Evolutionary conservation across 169 alveolate species (phyloP).

Genomic region (Cyclospora cayetanensis): DNA sequence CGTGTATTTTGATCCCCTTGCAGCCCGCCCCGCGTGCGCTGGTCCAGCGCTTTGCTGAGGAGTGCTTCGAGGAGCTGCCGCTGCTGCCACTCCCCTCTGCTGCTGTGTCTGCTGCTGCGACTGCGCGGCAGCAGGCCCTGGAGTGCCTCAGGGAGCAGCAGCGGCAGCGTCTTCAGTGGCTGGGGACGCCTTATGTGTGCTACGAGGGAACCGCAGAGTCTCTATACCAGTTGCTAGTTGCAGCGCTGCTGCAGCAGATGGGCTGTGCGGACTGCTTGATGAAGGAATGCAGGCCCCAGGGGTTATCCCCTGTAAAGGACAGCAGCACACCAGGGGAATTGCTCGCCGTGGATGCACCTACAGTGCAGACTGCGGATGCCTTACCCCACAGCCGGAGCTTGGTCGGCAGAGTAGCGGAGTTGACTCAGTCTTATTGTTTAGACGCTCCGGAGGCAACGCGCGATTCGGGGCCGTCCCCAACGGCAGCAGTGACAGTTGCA

Average conservation of each 20-base stretch:
- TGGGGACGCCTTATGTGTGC: conserved; percentile 42
- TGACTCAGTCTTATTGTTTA: no score
- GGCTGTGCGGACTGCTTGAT: conserved; percentile 22
- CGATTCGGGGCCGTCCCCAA: not conserved
- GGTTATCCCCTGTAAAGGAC: no score
- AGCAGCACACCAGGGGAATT: conserved; percentile 4
- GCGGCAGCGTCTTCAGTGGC: conserved; percentile 51
- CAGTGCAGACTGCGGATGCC: no score
- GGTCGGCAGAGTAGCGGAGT: no score
- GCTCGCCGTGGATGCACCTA: no score
- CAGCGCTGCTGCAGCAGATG: conserved; percentile 62
- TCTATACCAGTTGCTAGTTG: not conserved
- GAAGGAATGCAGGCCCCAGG: not conserved
- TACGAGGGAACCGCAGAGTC: conserved; percentile 50
- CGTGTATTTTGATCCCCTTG: conserved; percentile 47
- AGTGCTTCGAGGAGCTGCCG: conserved; percentile 21
- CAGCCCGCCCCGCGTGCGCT: conserved; percentile 24
- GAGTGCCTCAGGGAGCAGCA: conserved; percentile 18
- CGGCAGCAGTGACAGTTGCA: conserved; percentile 25
- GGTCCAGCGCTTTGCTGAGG: conserved; percentile 51
- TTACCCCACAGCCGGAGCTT: no score
- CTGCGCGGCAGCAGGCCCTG: conserved; percentile 31
- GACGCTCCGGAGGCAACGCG: not conserved
- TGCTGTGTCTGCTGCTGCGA: conserved; percentile 47
- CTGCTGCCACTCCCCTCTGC: conserved; percentile 46